Evolutionary conservation across 2,329 filamentous ascomycete genomes (phyloP).

Genomic region (Trichoderma lentiforme): DNA sequence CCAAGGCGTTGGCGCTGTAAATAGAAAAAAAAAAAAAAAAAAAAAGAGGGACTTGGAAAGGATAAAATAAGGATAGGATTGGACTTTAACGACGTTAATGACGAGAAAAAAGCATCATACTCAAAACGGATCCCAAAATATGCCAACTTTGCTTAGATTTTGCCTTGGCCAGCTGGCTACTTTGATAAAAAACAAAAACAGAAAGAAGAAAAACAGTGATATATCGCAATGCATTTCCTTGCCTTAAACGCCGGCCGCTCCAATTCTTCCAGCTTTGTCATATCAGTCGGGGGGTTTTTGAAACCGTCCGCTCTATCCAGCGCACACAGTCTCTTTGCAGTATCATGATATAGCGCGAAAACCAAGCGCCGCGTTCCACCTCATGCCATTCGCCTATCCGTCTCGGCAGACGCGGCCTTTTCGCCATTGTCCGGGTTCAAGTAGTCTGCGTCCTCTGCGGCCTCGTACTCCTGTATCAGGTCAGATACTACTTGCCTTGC

Average conservation of each 20-base stretch:
- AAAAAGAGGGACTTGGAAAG: neutral
- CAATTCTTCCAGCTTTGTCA: neutral
- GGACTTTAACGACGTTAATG: neutral
- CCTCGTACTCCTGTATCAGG: constrained; percentile 91
- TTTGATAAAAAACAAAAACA: neutral
- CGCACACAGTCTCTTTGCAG: neutral
- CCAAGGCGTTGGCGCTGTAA: constrained; percentile 58
- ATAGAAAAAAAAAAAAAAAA: neutral
- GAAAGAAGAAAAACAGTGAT: neutral
- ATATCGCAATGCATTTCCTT: constrained; percentile 7
- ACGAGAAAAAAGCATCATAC: neutral
- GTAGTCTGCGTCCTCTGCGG: constrained; percentile 87
- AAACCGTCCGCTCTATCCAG: neutral
- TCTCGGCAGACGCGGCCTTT: constrained; percentile 50
- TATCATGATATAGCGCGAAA: neutral
- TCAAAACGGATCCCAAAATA: neutral
- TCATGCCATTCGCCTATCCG: constrained; percentile 47
- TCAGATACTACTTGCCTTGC: constrained; percentile 87
- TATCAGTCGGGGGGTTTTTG: neutral
- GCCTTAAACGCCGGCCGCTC: constrained; percentile 9
- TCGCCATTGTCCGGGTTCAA: constrained; percentile 68
- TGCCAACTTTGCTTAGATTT: neutral
- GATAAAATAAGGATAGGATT: neutral
- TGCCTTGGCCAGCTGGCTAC: neutral
- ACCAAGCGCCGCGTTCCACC: neutral